A percentile compares a stretch with the other conserved stretches of the same genome.
These are phyloP conservation scores for Tuber aestivum DNA, from an alignment of 495 filamentous ascomycete species.

Conservation along the genomic window DNA sequence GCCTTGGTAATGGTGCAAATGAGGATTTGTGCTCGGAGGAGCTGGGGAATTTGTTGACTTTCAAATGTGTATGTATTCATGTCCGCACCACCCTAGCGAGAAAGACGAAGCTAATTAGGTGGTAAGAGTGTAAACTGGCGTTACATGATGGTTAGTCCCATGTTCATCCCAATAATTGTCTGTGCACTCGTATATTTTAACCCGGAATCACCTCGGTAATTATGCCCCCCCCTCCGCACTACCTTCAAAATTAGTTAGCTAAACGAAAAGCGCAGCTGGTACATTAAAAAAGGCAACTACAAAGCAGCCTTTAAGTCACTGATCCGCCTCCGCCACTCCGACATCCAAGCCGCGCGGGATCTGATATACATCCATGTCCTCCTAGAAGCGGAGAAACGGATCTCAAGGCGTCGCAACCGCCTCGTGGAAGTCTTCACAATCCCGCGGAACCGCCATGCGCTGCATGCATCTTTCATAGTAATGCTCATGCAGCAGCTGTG, in stretches of 20 bases:
- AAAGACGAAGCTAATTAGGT: constrained; percentile 45
- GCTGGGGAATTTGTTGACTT: constrained; percentile 17
- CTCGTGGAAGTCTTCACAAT: constrained; percentile 63
- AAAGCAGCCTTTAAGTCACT: constrained; percentile 60
- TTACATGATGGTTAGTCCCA: constrained; percentile 71
- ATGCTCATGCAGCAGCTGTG: constrained; percentile 67
- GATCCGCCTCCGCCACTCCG: constrained; percentile 56
- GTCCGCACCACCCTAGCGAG: background rate
- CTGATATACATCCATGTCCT: constrained; percentile 70
- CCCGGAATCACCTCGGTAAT: constrained; percentile 59
- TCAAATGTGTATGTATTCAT: constrained; percentile 38
- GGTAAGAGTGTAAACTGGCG: constrained; percentile 63
- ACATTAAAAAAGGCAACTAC: constrained; percentile 62
- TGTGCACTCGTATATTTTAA: constrained; percentile 61
- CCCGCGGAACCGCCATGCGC: constrained; percentile 69
- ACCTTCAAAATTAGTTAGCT: constrained; percentile 50
- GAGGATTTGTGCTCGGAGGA: constrained; percentile 13
- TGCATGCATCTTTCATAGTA: constrained; percentile 63
- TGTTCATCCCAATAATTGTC: constrained; percentile 65
- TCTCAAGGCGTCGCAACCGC: constrained; percentile 52
- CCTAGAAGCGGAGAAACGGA: constrained; percentile 59
- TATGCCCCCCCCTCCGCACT: constrained; percentile 18
- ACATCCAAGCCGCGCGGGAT: constrained; percentile 72
- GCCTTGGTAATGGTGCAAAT: constrained; percentile 51
- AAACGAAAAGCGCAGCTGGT: constrained; percentile 55